These are phyloP conservation scores for Colletotrichum euphorbiae DNA, from an alignment of 2,329 filamentous ascomycete species.

Conservation along the genomic window DNA sequence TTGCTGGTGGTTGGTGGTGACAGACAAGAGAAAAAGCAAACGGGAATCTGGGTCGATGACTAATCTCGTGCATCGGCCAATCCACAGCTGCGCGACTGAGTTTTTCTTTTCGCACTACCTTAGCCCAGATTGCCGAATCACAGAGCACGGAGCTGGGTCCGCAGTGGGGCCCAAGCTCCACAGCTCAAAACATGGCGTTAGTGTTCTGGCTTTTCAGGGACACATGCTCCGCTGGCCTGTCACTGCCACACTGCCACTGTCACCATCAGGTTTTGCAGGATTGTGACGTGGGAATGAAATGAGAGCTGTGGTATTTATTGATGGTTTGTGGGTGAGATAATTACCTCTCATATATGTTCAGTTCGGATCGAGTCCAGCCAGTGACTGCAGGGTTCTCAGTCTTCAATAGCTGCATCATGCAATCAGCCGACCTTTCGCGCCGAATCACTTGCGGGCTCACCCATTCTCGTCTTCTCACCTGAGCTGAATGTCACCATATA, in stretches of 20 bases:
- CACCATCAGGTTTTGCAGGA: background rate
- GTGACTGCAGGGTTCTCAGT: no score
- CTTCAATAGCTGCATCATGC: no score
- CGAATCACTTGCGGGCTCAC: background rate
- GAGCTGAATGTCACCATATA: constrained; percentile 3
- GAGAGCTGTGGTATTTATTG: no score
- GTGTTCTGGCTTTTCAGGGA: constrained; percentile 12
- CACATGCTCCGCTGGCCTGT: background rate
- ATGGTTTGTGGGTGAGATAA: no score
- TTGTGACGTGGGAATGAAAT: background rate
- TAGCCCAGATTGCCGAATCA: constrained; percentile 15
- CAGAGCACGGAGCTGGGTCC: background rate
- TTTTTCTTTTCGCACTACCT: constrained; percentile 23
- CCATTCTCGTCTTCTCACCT: background rate
- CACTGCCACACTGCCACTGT: background rate
- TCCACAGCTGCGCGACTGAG: constrained; percentile 23
- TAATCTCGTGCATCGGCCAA: constrained; percentile 33
- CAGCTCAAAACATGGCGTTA: constrained; percentile 8
- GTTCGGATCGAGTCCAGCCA: no score
- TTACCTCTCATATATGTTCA: no score
- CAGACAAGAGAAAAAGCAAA: constrained; percentile 30
- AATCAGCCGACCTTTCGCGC: no score
- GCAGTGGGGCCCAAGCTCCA: constrained; percentile 19
- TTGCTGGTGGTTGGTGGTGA: constrained; percentile 37
- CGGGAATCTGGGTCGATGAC: background rate